These are phyloP conservation scores for Fusarium virguliforme DNA, from an alignment of 2,329 filamentous ascomycete species.

Conservation along the genomic window DNA sequence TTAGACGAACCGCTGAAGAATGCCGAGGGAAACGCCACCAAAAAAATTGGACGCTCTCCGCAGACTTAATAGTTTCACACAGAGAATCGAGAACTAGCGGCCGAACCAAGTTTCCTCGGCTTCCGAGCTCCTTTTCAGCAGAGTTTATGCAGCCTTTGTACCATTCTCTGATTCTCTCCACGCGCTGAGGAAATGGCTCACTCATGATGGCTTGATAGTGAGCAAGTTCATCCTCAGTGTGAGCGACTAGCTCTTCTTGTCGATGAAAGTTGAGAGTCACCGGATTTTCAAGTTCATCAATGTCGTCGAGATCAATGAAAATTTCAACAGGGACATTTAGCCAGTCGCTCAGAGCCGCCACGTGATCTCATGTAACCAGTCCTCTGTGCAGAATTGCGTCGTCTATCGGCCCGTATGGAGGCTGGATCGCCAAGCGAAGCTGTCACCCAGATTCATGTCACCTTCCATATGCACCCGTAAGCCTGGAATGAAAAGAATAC, in stretches of 20 bases:
- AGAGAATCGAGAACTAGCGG: constrained; percentile 25
- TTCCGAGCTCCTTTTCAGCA: constrained; percentile 14
- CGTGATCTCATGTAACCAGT: constrained; percentile 44
- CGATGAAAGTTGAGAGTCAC: constrained; percentile 66
- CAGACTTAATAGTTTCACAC: constrained; percentile 33
- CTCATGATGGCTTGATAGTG: constrained; percentile 35
- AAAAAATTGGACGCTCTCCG: constrained; percentile 40
- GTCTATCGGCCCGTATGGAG: constrained; percentile 30
- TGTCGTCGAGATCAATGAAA: constrained; percentile 58
- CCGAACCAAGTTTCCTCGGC: constrained; percentile 12
- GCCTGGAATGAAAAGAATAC: constrained; percentile 2
- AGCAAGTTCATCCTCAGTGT: constrained; percentile 35
- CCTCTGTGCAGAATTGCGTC: constrained; percentile 39
- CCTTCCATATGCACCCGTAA: background rate
- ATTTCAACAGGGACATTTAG: constrained; percentile 48
- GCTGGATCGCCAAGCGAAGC: constrained; percentile 40
- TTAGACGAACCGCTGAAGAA: constrained; percentile 39
- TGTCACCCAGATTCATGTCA: constrained; percentile 2
- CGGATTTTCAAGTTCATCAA: constrained; percentile 58
- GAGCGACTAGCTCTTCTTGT: constrained; percentile 47
- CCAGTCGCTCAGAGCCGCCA: constrained; percentile 39
- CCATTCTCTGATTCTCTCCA: constrained; percentile 33
- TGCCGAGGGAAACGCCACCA: constrained; percentile 43
- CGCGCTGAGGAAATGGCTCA: constrained; percentile 19
- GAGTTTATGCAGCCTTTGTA: constrained; percentile 33